Base-by-base conservation (phyloP, 2,329 filamentous ascomycete species). In the Gnomoniopsis sp. region DNA sequence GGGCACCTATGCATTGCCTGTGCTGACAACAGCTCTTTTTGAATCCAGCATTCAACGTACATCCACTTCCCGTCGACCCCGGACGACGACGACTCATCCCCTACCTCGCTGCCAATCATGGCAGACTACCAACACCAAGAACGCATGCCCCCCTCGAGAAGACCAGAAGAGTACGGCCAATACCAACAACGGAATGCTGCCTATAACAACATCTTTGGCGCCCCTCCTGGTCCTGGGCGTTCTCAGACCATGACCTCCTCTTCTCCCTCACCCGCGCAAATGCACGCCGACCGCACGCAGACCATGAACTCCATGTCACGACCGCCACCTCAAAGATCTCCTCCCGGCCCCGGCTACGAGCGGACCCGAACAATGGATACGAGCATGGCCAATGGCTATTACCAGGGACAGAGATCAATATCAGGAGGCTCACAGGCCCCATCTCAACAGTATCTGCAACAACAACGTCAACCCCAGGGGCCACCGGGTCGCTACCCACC, bases 171-270 rank as follows among this genome's bases (percentile, higher is more conserved):
- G 7, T 59, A 62, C 46, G 57, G 57, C 22, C 59, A 62, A 34
- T 58, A 62, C 30, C 59, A 49, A 14, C 73, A 75, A 58, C 89
- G 95, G 77, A 93, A 99, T 84, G 91, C 91, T 66, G 95, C 93
- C 65, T 99, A 96, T 75, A 91, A 90, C 65, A 93, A 93, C 76
- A 98, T 98, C 71, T 99, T 98, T 72, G 95, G 93, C 66, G 87
- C 87, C 64, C 84, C 90, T 64, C 92, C 91, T 64, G 91, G 91
- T 49, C 86, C 90, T 49, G 93, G 93, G 59, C 88, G 95, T 72
- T 96, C 93, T 59, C 93, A 97, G 70, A 97, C 93, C 26, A 97
- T 98, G 92, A 95, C 88, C 64, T 92, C 90, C 57, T 88, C 91
- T 64, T 82, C 88, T 46, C 44, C 44, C 22, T 69, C 75, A 60